Evolutionary conservation across 495 filamentous ascomycete species (phyloP).

Genomic region (Lasiosphaeria hispida): DNA sequence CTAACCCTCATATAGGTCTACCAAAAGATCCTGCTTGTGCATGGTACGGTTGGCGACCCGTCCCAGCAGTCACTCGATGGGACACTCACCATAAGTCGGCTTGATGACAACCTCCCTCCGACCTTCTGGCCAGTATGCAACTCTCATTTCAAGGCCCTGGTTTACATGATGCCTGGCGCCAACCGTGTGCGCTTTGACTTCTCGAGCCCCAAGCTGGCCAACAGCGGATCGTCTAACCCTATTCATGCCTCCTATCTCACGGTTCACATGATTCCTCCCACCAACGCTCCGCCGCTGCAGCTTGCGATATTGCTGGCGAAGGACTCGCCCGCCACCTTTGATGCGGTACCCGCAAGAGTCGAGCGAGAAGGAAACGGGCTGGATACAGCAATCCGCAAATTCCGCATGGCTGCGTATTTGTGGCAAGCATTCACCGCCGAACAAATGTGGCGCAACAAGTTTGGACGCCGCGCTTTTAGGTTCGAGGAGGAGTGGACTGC

Average conservation of each 20-base stretch:
- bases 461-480: constrained; percentile 79
- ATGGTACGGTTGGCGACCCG: constrained; percentile 75
- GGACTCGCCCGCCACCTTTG: constrained; percentile 84
- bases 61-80: constrained; percentile 72
- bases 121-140: constrained; percentile 80
- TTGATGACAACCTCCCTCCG: constrained; percentile 79
- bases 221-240: constrained; percentile 63
- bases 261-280: constrained; percentile 79
- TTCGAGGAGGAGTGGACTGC: constrained; percentile 93
- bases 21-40: constrained; percentile 81
- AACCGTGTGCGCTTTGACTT: constrained; percentile 87
- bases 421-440: constrained; percentile 96
- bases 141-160: constrained; percentile 83
- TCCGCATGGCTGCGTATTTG: constrained; percentile 85
- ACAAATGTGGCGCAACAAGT: constrained; percentile 85
- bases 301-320: constrained; percentile 80
- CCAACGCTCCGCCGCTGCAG: constrained; percentile 73
- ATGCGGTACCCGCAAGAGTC: constrained; percentile 71
- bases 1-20: constrained; percentile 58
- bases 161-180: constrained; percentile 82
- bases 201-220: constrained; percentile 71
- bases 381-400: constrained; percentile 78
- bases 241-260: constrained; percentile 75
- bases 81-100: constrained; percentile 71
- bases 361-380: constrained; percentile 78